Evolutionary conservation across 2,329 filamentous ascomycete genomes (phyloP).

Genomic region (Didymella glomerata): DNA sequence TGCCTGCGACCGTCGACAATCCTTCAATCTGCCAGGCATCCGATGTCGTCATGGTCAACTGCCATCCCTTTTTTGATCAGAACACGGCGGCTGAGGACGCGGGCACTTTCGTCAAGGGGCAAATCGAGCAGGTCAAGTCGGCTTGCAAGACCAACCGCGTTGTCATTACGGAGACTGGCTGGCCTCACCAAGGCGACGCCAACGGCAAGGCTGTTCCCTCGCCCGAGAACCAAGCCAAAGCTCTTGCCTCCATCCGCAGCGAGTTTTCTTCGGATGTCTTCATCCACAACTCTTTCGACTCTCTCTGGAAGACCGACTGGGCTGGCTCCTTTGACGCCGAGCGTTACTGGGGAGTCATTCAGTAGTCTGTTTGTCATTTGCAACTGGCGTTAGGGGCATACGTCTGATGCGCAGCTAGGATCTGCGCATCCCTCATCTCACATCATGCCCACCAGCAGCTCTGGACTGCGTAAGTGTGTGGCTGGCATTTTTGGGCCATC

Average conservation of each 20-base stretch:
- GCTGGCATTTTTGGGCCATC: slow-evolving; percentile 37
- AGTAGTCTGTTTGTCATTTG: slow-evolving; percentile 7
- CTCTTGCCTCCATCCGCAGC: slow-evolving; percentile 70
- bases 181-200: slow-evolving; percentile 73
- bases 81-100: slow-evolving; percentile 67
- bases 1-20: slow-evolving; percentile 71
- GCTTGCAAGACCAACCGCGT: slow-evolving; percentile 66
- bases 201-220: slow-evolving; percentile 77
- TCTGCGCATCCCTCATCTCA: slow-evolving; percentile 27
- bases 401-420: slow-evolving; percentile 19
- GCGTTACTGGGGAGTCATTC: slow-evolving; percentile 72
- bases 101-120: slow-evolving; percentile 71
- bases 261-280: slow-evolving; percentile 69
- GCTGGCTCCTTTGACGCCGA: slow-evolving; percentile 73
- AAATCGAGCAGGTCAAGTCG: slow-evolving; percentile 59
- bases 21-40: slow-evolving; percentile 75
- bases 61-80: slow-evolving; percentile 83
- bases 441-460: slow-evolving; percentile 25
- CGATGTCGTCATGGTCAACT: slow-evolving; percentile 83
- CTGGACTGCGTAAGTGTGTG: slow-evolving; percentile 24
- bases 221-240: slow-evolving; percentile 69
- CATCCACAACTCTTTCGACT: slow-evolving; percentile 82
- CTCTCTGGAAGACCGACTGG: slow-evolving; percentile 76
- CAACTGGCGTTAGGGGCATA: slow-evolving; percentile 2
- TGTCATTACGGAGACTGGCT: slow-evolving; percentile 84